phyloP scores from a whole-genome alignment of 192 early-diverging fungal genomes.

The Backusella mclennaniae region DNA sequence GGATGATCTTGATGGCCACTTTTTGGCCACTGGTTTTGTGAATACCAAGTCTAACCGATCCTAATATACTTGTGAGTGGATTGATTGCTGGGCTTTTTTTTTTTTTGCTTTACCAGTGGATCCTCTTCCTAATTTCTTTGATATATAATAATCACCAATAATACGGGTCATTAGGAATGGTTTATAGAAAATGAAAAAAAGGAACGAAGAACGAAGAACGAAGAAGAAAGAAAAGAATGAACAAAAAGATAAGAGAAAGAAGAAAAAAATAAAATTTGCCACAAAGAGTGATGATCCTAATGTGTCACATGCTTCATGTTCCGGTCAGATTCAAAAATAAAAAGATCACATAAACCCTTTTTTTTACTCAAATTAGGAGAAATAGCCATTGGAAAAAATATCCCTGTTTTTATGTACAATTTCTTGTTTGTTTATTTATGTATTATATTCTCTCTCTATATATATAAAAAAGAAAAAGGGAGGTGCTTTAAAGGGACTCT shows the following conservation, averaged over 20 bases:
- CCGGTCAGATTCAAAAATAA: background rate
- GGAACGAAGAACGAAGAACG: background rate
- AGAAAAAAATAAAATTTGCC: background rate
- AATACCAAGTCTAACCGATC: slow-evolving; percentile 27
- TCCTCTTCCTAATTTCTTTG: background rate
- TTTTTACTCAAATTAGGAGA: background rate
- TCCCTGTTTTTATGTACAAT: background rate
- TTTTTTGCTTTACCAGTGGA: background rate
- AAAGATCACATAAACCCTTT: background rate
- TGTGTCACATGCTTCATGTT: background rate
- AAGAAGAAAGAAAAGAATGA: slow-evolving; percentile 4
- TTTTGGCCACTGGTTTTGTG: slow-evolving; percentile 27
- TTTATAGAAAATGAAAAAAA: background rate
- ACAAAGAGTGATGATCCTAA: background rate
- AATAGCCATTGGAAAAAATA: background rate
- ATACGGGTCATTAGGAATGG: background rate
- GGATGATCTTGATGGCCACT: slow-evolving; percentile 35
- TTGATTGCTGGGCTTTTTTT: background rate
- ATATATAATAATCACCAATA: slow-evolving; percentile 2
- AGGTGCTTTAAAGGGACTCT: background rate
- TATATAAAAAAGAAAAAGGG: background rate
- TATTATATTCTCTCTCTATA: background rate
- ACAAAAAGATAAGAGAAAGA: background rate
- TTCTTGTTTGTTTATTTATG: background rate
- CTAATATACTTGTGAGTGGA: background rate